Evolutionary conservation across 805 yeast genomes (phyloP).

Genomic region (Teunomyces aglyptinius): DNA sequence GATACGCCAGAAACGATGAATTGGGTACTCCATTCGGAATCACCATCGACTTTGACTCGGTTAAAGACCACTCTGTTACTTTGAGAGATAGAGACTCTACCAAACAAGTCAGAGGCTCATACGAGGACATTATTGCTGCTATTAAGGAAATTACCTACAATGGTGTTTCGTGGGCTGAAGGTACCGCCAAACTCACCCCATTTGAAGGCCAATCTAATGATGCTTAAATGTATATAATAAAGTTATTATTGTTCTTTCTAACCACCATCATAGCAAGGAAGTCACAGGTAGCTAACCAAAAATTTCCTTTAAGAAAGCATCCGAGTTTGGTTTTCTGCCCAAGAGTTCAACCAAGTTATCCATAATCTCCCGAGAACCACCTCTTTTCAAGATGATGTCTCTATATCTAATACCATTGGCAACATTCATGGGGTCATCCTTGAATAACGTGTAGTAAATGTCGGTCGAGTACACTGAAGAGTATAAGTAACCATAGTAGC

Average conservation of each 20-base stretch:
- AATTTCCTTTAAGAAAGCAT: constrained; percentile 65
- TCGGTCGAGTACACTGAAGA: constrained; percentile 85
- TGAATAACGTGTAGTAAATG: constrained; percentile 70
- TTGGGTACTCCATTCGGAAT: constrained; percentile 98
- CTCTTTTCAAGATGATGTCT: constrained; percentile 64
- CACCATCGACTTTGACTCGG: constrained; percentile 92
- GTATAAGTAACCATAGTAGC: constrained; percentile 85
- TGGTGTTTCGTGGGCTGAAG: constrained; percentile 81
- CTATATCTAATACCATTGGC: constrained; percentile 64
- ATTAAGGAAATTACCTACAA: constrained; percentile 72
- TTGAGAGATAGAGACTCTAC: constrained; percentile 97
- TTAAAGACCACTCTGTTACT: constrained; percentile 84
- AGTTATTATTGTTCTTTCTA: not conserved
- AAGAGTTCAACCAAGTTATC: constrained; percentile 62
- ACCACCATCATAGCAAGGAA: not conserved
- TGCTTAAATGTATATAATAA: constrained; percentile 6
- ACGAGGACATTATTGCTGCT: constrained; percentile 67
- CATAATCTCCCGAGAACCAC: constrained; percentile 71
- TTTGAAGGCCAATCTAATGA: constrained; percentile 68
- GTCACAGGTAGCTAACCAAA: constrained; percentile 23
- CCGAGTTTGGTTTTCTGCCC: constrained; percentile 73
- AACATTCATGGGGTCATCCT: constrained; percentile 62
- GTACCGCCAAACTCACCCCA: constrained; percentile 66
- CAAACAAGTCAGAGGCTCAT: constrained; percentile 90
- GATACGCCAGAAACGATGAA: constrained; percentile 98